Evolutionary conservation across 495 filamentous ascomycete genomes (phyloP).

Genomic region (Penicillium egyptiacum): DNA sequence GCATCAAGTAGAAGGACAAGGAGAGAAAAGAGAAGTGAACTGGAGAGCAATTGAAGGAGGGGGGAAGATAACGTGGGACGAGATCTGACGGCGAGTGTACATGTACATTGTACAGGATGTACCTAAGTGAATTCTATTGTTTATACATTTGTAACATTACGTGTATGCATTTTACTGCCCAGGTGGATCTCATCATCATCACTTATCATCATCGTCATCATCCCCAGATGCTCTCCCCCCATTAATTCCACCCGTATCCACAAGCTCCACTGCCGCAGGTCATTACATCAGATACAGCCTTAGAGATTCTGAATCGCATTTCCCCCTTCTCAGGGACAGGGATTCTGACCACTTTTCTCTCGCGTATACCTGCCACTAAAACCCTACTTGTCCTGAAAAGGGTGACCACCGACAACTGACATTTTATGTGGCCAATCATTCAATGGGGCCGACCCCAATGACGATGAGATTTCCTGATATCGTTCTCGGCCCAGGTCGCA

Average conservation of each 20-base stretch:
- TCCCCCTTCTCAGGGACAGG: neutral
- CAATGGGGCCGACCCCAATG: slow-evolving; percentile 13
- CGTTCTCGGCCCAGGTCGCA: slow-evolving; percentile 21
- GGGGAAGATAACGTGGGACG: slow-evolving; percentile 14
- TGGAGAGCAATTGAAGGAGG: slow-evolving; percentile 11
- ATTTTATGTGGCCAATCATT: slow-evolving; percentile 13
- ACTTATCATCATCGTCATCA: slow-evolving; percentile 23
- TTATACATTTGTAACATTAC: neutral
- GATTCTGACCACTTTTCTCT: slow-evolving; percentile 13
- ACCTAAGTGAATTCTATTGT: neutral
- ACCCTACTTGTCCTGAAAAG: neutral
- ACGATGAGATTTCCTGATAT: slow-evolving; percentile 26
- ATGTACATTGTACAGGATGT: neutral
- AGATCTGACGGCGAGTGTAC: neutral
- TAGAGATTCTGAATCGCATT: neutral
- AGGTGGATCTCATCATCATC: slow-evolving; percentile 24
- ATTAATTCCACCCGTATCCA: slow-evolving; percentile 11
- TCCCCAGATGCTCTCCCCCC: slow-evolving; percentile 15
- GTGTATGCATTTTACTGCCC: neutral
- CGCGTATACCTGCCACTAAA: neutral
- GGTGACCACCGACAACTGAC: slow-evolving; percentile 10
- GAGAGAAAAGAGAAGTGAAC: slow-evolving; percentile 3
- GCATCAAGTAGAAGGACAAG: neutral
- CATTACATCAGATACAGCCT: neutral
- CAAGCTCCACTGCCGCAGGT: slow-evolving; percentile 10